These are phyloP conservation scores for Nemania abortiva DNA, from an alignment of 2,329 filamentous ascomycete species.

Conservation along the genomic window DNA sequence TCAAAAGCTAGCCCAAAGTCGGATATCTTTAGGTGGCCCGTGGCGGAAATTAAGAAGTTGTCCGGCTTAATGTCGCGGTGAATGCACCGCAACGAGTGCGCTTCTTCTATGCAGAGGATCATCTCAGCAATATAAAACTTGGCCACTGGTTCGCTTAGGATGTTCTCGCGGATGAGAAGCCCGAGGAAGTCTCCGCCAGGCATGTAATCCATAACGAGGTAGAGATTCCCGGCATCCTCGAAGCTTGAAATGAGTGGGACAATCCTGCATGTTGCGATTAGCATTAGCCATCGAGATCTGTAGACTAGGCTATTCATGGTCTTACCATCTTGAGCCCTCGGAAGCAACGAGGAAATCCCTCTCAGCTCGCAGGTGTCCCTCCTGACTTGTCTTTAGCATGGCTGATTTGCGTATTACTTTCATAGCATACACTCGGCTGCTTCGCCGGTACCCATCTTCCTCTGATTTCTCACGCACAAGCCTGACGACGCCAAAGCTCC, in stretches of 20 bases:
- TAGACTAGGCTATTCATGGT: background rate
- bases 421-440: conserved; percentile 84
- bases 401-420: conserved; percentile 95
- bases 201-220: conserved; percentile 99
- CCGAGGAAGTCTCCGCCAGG: conserved; percentile 94
- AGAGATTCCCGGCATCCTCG: conserved; percentile 85
- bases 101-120: conserved; percentile 94
- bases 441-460: conserved; percentile 12
- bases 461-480: conserved; percentile 77
- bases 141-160: conserved; percentile 81
- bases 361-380: conserved; percentile 91
- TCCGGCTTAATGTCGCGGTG: conserved; percentile 97
- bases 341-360: conserved; percentile 91
- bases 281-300: background rate
- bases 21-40: conserved; percentile 93
- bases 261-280: conserved; percentile 66
- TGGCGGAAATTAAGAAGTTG: conserved; percentile 91
- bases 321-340: conserved; percentile 83
- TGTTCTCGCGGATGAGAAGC: conserved; percentile 85
- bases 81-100: conserved; percentile 88
- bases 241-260: conserved; percentile 90
- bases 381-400: conserved; percentile 91
- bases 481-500: conserved; percentile 92
- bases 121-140: conserved; percentile 95
- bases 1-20: conserved; percentile 97